Percentiles rank a stretch among this genome's conserved stretches.
These are phyloP conservation scores for Castanea crenata DNA, from an alignment of 306 rosid species.

Conservation along the genomic window DNA sequence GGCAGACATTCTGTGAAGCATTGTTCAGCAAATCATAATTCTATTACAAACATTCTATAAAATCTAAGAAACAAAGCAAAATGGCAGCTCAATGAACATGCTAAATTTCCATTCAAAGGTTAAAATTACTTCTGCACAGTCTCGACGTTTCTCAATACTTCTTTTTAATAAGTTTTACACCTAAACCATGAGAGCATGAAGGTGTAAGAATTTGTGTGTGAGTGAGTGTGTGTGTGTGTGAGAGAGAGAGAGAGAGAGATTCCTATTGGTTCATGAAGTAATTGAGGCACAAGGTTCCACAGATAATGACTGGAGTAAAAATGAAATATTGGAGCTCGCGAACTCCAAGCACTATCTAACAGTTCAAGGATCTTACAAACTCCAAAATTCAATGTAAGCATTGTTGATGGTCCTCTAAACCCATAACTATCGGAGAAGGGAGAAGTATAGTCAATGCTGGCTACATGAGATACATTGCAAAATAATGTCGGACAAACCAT, in stretches of 20 bases:
- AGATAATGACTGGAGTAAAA: not conserved
- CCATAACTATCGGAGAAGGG: constrained; percentile 5
- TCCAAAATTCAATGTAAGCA: constrained; percentile 29
- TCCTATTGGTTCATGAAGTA: not conserved
- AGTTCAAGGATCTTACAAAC: constrained; percentile 25
- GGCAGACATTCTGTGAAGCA: not conserved
- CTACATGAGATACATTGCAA: not conserved
- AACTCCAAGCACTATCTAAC: constrained; percentile 25
- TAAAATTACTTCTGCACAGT: not conserved
- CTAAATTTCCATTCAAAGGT: not conserved
- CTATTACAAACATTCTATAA: not conserved
- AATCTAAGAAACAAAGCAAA: not conserved
- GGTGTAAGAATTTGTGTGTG: no score
- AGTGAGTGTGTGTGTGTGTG: not conserved
- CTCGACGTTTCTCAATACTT: not conserved
- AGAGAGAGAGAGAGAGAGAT: not conserved
- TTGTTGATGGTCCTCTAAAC: constrained; percentile 19
- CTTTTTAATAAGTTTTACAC: no score
- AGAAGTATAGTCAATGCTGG: constrained; percentile 20
- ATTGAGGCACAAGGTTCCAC: not conserved
- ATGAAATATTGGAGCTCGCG: constrained; percentile 27
- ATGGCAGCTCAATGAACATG: not conserved
- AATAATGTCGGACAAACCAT: not conserved
- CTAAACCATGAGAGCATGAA: no score
- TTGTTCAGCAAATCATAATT: not conserved